These are phyloP conservation scores for Ascochyta pisi DNA, from an alignment of 2,329 filamentous ascomycete species.

Conservation along the genomic window DNA sequence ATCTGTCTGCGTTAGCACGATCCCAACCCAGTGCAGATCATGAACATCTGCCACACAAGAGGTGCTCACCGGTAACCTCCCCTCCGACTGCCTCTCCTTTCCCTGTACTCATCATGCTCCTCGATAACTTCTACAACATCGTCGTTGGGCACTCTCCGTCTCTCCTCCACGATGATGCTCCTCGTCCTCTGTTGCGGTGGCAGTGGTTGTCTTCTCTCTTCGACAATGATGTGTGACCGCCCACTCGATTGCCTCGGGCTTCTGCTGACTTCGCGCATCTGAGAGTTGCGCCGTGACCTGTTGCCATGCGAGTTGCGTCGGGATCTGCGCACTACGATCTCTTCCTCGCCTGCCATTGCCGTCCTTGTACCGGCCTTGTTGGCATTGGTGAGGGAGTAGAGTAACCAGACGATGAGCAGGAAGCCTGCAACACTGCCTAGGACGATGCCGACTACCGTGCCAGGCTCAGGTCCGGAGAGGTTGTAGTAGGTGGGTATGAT, in stretches of 20 bases:
- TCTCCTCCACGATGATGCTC: constrained; percentile 55
- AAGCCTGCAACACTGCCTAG: constrained; percentile 62
- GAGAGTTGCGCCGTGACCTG: constrained; percentile 41
- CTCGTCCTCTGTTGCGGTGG: constrained; percentile 29
- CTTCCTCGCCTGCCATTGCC: constrained; percentile 59
- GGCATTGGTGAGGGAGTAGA: constrained; percentile 52
- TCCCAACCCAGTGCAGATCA: constrained; percentile 6
- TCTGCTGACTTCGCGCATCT: constrained; percentile 49
- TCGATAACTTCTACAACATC: constrained; percentile 67
- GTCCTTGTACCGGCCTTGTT: constrained; percentile 37
- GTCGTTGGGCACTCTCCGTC: constrained; percentile 54
- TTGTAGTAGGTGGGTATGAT: constrained; percentile 69
- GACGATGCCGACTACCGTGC: constrained; percentile 66
- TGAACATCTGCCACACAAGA: not conserved
- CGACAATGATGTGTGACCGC: constrained; percentile 48
- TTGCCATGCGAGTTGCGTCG: constrained; percentile 39
- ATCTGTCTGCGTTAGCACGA: constrained; percentile 14
- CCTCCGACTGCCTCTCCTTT: constrained; percentile 47
- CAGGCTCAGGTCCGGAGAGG: constrained; percentile 60
- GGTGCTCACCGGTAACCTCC: constrained; percentile 57
- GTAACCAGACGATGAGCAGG: constrained; percentile 60
- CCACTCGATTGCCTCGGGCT: constrained; percentile 42
- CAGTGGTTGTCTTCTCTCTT: constrained; percentile 44
- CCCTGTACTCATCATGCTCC: constrained; percentile 57
- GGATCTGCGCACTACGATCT: constrained; percentile 60